A percentile compares a stretch with the other conserved stretches of the same genome.
phyloP scores from a whole-genome alignment of 768 basidiomycete genomes.

The Lanmaoa rubissima region DNA sequence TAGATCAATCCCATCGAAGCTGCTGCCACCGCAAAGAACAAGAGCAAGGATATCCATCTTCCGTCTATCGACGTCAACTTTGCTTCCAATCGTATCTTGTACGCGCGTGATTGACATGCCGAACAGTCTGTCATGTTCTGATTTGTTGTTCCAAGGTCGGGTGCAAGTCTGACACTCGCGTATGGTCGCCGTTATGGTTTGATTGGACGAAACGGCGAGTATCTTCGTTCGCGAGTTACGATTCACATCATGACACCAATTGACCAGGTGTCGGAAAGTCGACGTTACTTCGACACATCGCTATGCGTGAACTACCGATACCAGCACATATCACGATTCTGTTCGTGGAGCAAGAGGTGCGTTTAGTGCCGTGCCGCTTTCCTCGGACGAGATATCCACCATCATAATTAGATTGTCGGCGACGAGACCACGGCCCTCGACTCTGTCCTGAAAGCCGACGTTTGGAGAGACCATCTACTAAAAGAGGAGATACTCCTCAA shows the following conservation, averaged over 20 bases:
- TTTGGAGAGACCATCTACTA: conserved; percentile 92
- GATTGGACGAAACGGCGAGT: conserved; percentile 80
- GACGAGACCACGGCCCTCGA: conserved; percentile 92
- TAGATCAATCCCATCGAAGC: conserved; percentile 93
- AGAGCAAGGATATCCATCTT: conserved; percentile 96
- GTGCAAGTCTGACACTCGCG: conserved; percentile 83
- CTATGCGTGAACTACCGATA: conserved; percentile 91
- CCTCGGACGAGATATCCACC: background rate
- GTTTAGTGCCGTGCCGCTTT: conserved; percentile 6
- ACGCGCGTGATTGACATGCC: conserved; percentile 13
- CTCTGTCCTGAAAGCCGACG: conserved; percentile 98
- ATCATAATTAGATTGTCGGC: conserved; percentile 66
- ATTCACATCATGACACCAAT: background rate
- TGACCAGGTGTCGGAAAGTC: conserved; percentile 88
- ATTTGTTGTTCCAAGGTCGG: conserved; percentile 49
- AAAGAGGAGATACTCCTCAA: conserved; percentile 82
- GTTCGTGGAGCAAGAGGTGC: conserved; percentile 96
- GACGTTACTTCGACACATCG: conserved; percentile 89
- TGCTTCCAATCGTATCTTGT: conserved; percentile 92
- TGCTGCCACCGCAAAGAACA: conserved; percentile 75
- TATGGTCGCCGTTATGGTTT: conserved; percentile 89
- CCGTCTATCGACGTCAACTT: conserved; percentile 96
- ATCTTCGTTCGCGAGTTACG: background rate
- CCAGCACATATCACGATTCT: conserved; percentile 95
- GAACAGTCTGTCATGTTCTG: conserved; percentile 1